Conservation (phyloP, 352 stramenopile species). For the Phytophthora crassamura region DNA sequence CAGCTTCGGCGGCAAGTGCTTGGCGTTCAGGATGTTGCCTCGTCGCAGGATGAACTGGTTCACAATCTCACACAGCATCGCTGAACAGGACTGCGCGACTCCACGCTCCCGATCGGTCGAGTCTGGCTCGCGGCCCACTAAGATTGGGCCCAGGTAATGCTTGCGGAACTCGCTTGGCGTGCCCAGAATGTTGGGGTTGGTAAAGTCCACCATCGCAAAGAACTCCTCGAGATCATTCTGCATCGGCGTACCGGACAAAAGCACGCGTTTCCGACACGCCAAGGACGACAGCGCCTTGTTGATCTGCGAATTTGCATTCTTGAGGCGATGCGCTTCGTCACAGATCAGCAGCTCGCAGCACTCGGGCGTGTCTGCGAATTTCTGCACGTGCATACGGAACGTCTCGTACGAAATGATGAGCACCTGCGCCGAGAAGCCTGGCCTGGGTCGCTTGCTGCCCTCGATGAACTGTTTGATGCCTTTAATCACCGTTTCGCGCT, state of each 20-base stretch:
- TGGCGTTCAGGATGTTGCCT: slow-evolving; percentile 98
- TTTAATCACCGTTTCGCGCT: slow-evolving; percentile 83
- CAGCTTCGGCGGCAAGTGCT: slow-evolving; percentile 98
- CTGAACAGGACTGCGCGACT: slow-evolving; percentile 88
- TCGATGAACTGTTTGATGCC: slow-evolving; percentile 87
- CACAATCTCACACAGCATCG: slow-evolving; percentile 96
- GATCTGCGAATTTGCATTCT: slow-evolving; percentile 97
- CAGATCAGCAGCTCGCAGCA: slow-evolving; percentile 98
- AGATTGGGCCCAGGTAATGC: slow-evolving; percentile 91
- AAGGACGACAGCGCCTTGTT: slow-evolving; percentile 84
- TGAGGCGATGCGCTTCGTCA: slow-evolving; percentile 98
- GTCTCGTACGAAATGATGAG: slow-evolving; percentile 93
- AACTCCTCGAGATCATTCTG: slow-evolving; percentile 99
- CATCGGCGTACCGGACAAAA: slow-evolving; percentile 98
- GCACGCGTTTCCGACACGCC: slow-evolving; percentile 91
- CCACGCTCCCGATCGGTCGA: slow-evolving; percentile 84
- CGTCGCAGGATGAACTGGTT: slow-evolving; percentile 99
- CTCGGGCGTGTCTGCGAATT: slow-evolving; percentile 86
- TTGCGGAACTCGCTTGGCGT: slow-evolving; percentile 93
- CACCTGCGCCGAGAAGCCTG: slow-evolving; percentile 67
- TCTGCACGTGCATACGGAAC: slow-evolving; percentile 93
- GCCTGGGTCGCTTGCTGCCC: slow-evolving; percentile 68
- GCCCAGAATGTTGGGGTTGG: slow-evolving; percentile 86
- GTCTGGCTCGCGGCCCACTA: slow-evolving; percentile 91
- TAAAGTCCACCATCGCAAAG: slow-evolving; percentile 97